A percentile compares a stretch with the other conserved stretches of the same genome.
Conservation (phyloP, 23 red algal species). For the Chondrus crispus region DNA sequence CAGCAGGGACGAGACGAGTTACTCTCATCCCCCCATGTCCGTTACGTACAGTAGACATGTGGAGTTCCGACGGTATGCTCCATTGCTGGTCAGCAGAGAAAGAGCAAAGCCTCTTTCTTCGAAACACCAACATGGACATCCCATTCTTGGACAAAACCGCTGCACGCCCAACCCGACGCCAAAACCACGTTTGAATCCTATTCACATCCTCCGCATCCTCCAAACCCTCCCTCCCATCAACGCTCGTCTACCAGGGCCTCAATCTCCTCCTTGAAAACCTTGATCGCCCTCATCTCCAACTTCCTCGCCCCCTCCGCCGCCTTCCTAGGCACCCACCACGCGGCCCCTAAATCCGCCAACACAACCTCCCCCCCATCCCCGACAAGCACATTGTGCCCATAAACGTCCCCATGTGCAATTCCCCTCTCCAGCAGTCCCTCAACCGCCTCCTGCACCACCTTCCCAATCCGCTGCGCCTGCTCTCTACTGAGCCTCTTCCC, state of each 20-base stretch:
- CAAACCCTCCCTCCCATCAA: too few species aligned
- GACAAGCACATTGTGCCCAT: conserved; percentile 3
- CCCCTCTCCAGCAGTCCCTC: neutral
- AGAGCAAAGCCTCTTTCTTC: too few species aligned
- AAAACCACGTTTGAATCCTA: neutral
- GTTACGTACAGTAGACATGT: too few species aligned
- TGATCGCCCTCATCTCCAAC: neutral
- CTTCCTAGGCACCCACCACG: neutral
- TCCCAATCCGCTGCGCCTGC: neutral
- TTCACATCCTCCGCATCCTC: neutral
- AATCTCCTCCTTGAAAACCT: neutral
- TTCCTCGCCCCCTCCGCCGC: neutral
- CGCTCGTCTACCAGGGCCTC: neutral
- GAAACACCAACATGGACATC: too few species aligned
- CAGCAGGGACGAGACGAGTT: too few species aligned
- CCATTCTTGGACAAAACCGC: too few species aligned
- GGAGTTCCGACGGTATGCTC: too few species aligned
- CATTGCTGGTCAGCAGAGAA: too few species aligned
- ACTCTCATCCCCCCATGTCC: too few species aligned
- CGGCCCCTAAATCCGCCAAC: neutral
- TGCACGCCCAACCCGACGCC: too few species aligned
- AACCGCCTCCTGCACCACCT: neutral
- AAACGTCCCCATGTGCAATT: neutral
- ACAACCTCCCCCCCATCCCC: neutral
- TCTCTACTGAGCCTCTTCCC: neutral